Conservation (phyloP, 2,329 filamentous ascomycete species). For the Paecilomyces dactylethromorphus region DNA sequence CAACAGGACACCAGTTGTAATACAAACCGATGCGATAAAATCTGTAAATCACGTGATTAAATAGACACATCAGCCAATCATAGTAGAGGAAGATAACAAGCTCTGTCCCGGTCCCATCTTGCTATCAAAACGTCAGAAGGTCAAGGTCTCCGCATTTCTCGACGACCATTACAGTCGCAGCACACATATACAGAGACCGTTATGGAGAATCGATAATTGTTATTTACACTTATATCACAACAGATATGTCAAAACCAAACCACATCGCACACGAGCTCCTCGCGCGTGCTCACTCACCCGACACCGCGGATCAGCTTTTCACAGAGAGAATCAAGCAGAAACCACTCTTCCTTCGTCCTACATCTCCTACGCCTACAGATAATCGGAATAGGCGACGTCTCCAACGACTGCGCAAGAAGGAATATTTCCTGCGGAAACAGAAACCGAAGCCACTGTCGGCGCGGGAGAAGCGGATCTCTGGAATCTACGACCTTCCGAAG, state of each 20-base stretch:
- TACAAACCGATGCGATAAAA: neutral
- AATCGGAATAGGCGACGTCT: slow-evolving; percentile 47
- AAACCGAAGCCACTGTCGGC: slow-evolving; percentile 69
- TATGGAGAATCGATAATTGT: neutral
- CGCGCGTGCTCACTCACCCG: slow-evolving; percentile 68
- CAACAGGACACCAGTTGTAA: neutral
- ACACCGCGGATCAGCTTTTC: slow-evolving; percentile 65
- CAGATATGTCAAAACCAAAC: slow-evolving; percentile 12
- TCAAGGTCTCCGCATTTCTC: neutral
- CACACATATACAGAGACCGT: neutral
- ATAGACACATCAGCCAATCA: neutral
- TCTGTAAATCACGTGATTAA: neutral
- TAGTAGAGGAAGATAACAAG: neutral
- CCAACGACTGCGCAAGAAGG: slow-evolving; percentile 41
- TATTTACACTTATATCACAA: neutral
- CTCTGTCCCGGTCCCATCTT: neutral
- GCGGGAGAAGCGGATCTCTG: slow-evolving; percentile 65
- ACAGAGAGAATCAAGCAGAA: slow-evolving; percentile 77
- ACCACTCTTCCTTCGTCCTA: slow-evolving; percentile 70
- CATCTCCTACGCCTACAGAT: slow-evolving; percentile 58
- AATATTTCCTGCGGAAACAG: slow-evolving; percentile 40
- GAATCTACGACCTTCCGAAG: slow-evolving; percentile 68
- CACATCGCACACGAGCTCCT: slow-evolving; percentile 61
- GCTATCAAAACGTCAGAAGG: neutral
- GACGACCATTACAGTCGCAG: neutral